These are phyloP conservation scores for Nematocida sp. DNA, from an alignment of 371 early-diverging fungal genomes.

Conservation along the genomic window DNA sequence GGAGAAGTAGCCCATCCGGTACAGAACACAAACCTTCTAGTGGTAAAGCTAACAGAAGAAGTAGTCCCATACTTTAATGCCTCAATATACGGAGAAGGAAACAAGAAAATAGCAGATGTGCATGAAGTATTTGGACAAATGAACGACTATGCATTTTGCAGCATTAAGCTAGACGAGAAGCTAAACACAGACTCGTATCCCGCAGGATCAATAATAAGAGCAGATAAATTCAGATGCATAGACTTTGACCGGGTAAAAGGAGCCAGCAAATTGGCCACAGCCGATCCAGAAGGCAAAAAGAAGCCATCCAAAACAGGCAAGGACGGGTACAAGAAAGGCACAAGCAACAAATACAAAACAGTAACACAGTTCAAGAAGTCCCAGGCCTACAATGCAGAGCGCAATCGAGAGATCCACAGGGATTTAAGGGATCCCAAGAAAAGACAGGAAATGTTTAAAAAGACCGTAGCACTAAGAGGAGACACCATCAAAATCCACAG, in stretches of 20 bases:
- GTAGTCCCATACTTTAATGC: constrained; percentile 46
- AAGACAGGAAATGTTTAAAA: constrained; percentile 1
- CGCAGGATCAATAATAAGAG: constrained; percentile 17
- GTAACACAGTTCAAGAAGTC: constrained; percentile 10
- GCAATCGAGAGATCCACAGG: constrained; percentile 1
- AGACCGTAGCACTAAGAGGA: constrained; percentile 37
- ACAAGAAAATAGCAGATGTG: constrained; percentile 22
- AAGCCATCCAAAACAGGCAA: not conserved
- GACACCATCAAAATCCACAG: not conserved
- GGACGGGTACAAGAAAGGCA: constrained; percentile 14
- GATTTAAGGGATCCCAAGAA: constrained; percentile 3
- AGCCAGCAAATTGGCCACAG: not conserved
- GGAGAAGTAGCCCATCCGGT: constrained; percentile 26
- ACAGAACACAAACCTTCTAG: constrained; percentile 32
- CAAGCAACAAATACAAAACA: constrained; percentile 38
- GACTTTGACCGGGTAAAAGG: constrained; percentile 45
- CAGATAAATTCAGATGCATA: constrained; percentile 43
- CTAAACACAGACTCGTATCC: not conserved
- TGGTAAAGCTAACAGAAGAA: constrained; percentile 28
- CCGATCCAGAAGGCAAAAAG: not conserved
- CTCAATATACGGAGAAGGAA: constrained; percentile 48
- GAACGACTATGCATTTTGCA: constrained; percentile 29
- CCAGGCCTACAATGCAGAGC: not conserved
- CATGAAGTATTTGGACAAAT: constrained; percentile 48
- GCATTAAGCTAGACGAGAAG: constrained; percentile 27